These are phyloP conservation scores for Venturiaceae sp. DNA, from an alignment of 2,329 filamentous ascomycete species.

Conservation along the genomic window DNA sequence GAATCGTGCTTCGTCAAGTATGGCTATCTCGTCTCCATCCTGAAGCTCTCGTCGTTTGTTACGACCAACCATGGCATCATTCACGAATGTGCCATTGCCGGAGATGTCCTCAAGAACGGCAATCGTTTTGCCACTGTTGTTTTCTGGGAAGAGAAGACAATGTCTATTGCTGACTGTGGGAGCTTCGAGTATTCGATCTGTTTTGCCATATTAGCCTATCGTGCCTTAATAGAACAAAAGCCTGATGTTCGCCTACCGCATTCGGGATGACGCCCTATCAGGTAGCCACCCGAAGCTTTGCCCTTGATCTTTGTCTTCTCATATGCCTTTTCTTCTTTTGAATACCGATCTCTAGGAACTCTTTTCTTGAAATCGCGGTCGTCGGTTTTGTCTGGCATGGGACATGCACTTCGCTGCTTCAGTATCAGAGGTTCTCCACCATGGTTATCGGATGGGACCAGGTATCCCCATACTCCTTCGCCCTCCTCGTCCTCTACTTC, in stretches of 20 bases:
- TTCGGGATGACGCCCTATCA: conserved; percentile 88
- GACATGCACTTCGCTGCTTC: conserved; percentile 63
- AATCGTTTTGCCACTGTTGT: conserved; percentile 44
- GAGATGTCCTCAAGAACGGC: conserved; percentile 89
- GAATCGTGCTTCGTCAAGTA: conserved; percentile 77
- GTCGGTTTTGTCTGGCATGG: conserved; percentile 35
- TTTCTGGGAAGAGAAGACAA: conserved; percentile 58
- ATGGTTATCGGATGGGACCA: conserved; percentile 70
- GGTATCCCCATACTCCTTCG: conserved; percentile 92
- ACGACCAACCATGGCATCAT: conserved; percentile 79
- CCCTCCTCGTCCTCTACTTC: conserved; percentile 76
- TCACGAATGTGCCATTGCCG: conserved; percentile 93
- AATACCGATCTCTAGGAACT: conserved; percentile 40
- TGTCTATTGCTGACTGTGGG: conserved; percentile 82
- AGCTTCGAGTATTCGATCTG: conserved; percentile 63
- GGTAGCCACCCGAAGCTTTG: conserved; percentile 67
- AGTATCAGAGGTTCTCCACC: conserved; percentile 59
- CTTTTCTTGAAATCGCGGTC: conserved; percentile 31
- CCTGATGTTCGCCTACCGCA: conserved; percentile 54
- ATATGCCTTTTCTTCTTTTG: conserved; percentile 52
- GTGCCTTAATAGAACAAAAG: not conserved
- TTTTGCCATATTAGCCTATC: not conserved
- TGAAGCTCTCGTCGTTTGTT: conserved; percentile 85
- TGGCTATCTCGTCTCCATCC: conserved; percentile 83
- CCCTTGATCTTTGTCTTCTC: conserved; percentile 45